phyloP scores from a whole-genome alignment of 306 rosid species.

The Begonia fuchsioides region DNA sequence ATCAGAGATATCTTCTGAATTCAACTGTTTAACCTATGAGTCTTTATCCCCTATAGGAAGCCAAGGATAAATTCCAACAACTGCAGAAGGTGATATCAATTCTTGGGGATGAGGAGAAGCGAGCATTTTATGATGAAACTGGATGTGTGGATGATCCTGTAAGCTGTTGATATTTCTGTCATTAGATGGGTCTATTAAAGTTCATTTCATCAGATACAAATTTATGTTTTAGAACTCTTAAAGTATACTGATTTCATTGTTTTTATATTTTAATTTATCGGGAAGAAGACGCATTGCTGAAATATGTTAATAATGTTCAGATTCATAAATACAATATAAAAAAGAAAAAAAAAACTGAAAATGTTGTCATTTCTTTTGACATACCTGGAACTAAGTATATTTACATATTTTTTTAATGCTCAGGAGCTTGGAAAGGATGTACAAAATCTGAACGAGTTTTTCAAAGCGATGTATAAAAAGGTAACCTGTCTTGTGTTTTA shows the following conservation, averaged over 20 bases:
- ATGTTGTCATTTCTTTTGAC: no score
- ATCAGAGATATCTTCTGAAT: neutral
- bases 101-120: constrained; percentile 86
- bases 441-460: constrained; percentile 42
- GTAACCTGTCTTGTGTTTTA: constrained; percentile 11
- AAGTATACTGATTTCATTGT: no score
- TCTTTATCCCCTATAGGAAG: constrained; percentile 34
- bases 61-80: constrained; percentile 82
- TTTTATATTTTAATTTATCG: no score
- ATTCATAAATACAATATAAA: no score
- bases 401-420: constrained; percentile 9
- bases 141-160: constrained; percentile 74
- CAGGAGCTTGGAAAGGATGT: constrained; percentile 83
- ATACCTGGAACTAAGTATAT: neutral
- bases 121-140: constrained; percentile 78
- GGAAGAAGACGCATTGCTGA: no score
- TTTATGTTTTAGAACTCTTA: no score
- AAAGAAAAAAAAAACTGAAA: no score
- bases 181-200: no score
- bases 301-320: no score
- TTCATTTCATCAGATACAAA: no score
- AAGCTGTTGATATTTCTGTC: constrained; percentile 12
- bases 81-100: constrained; percentile 79
- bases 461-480: constrained; percentile 55
- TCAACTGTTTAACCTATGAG: neutral